A percentile compares a stretch with the other conserved stretches of the same genome.
Conservation (phyloP, 2,329 filamentous ascomycete species). For the Calonectria pteridis region DNA sequence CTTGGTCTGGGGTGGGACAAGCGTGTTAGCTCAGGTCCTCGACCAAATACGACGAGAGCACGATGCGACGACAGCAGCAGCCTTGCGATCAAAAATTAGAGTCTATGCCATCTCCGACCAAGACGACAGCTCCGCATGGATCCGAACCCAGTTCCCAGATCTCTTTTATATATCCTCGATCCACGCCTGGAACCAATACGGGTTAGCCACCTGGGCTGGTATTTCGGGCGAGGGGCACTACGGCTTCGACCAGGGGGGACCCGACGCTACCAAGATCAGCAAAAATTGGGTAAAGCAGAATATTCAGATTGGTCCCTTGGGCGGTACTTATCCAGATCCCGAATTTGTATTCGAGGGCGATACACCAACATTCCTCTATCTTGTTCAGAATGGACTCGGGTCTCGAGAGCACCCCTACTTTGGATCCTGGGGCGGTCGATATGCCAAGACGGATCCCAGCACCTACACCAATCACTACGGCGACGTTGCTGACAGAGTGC, state of each 20-base stretch:
- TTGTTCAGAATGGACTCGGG: slow-evolving; percentile 46
- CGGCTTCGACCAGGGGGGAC: slow-evolving; percentile 35
- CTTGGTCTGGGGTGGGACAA: slow-evolving; percentile 65
- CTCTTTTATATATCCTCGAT: slow-evolving; percentile 67
- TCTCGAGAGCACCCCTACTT: slow-evolving; percentile 58
- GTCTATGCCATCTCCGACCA: slow-evolving; percentile 70
- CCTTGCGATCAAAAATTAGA: slow-evolving; percentile 56
- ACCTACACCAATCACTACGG: slow-evolving; percentile 38
- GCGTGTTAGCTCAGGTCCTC: slow-evolving; percentile 62
- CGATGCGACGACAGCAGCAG: slow-evolving; percentile 46
- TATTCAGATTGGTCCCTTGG: slow-evolving; percentile 62
- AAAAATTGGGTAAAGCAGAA: slow-evolving; percentile 64
- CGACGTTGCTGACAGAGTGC: slow-evolving; percentile 45
- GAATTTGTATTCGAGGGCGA: slow-evolving; percentile 65
- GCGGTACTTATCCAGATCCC: slow-evolving; percentile 57
- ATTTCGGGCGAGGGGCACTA: slow-evolving; percentile 56
- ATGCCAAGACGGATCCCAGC: slow-evolving; percentile 48
- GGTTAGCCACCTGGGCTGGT: slow-evolving; percentile 65
- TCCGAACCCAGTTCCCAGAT: slow-evolving; percentile 64
- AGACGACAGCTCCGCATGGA: slow-evolving; percentile 67
- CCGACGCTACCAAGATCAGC: slow-evolving; percentile 59
- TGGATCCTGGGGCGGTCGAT: slow-evolving; percentile 63
- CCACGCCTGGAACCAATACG: slow-evolving; percentile 68
- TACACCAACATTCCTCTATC: slow-evolving; percentile 62
- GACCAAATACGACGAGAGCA: slow-evolving; percentile 48